phyloP scores from a whole-genome alignment of 2,329 filamentous ascomycete species.

The Orbilia ellipsospora region DNA sequence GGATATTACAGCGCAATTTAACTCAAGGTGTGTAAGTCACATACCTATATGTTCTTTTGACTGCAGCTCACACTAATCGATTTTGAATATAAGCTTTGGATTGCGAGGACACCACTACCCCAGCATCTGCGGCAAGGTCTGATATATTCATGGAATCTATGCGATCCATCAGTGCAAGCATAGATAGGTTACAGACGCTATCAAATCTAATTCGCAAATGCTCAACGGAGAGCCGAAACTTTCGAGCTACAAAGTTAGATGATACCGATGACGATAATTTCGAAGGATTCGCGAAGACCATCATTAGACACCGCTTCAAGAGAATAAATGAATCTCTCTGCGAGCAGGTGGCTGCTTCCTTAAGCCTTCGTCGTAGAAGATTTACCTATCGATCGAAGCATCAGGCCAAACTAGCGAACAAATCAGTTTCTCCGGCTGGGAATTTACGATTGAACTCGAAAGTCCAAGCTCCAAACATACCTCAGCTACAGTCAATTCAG shows the following conservation, averaged over 20 bases:
- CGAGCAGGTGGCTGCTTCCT: conserved; percentile 17
- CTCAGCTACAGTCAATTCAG: no score
- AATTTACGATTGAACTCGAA: no score
- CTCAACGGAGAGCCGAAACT: conserved; percentile 17
- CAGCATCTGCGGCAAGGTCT: no score
- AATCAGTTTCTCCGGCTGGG: no score
- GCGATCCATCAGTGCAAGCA: conserved; percentile 8
- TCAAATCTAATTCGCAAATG: conserved; percentile 18
- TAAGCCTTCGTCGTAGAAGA: conserved; percentile 17
- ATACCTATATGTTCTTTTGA: no score
- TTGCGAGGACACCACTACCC: no score
- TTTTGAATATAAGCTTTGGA: no score
- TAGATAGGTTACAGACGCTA: conserved; percentile 28
- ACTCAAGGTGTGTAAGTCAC: no score
- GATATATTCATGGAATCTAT: conserved; percentile 8
- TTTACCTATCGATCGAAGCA: conserved; percentile 13
- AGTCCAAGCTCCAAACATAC: no score
- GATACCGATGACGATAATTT: conserved; percentile 14
- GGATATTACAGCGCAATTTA: no score
- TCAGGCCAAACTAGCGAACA: no score
- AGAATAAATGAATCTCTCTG: conserved; percentile 14
- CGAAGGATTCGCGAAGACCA: conserved; percentile 4
- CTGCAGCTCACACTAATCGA: no score
- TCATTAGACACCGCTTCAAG: conserved; percentile 25
- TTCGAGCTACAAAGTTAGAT: conserved; percentile 6